phyloP scores from a whole-genome alignment of 2,329 filamentous ascomycete species.

The Graphiopsis chlorocephala region DNA sequence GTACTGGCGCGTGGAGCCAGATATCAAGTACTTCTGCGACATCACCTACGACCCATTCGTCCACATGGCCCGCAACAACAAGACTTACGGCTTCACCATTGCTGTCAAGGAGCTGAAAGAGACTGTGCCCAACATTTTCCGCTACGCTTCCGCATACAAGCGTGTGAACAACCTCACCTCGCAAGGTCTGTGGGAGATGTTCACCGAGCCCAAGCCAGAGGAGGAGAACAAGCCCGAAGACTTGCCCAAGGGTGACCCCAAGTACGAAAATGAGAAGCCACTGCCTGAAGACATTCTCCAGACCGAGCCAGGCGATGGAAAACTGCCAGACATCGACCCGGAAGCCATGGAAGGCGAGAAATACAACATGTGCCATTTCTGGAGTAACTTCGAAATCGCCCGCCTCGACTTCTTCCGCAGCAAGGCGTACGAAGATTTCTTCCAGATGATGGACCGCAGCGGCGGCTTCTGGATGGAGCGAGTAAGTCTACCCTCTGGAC shows the following conservation, averaged over 20 bases:
- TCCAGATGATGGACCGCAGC: conserved; percentile 97
- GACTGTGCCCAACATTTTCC: conserved; percentile 97
- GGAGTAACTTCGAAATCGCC: conserved; percentile 99
- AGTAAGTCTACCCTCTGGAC: conserved; percentile 60
- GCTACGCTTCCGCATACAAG: conserved; percentile 98
- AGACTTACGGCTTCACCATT: conserved; percentile 98
- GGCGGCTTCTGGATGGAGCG: conserved; percentile 99
- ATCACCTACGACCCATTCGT: conserved; percentile 98
- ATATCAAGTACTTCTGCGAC: conserved; percentile 99
- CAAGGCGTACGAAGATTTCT: conserved; percentile 96
- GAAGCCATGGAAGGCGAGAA: conserved; percentile 96
- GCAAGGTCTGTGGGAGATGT: conserved; percentile 98
- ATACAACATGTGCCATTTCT: conserved; percentile 99
- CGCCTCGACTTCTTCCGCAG: conserved; percentile 93
- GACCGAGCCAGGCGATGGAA: conserved; percentile 67
- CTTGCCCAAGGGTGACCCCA: conserved; percentile 50
- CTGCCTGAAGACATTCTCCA: conserved; percentile 79
- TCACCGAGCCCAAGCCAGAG: conserved; percentile 72
- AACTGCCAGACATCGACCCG: conserved; percentile 77
- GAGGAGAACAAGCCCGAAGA: conserved; percentile 51
- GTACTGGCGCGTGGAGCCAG: conserved; percentile 99
- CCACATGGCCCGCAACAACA: conserved; percentile 90
- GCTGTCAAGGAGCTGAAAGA: conserved; percentile 97
- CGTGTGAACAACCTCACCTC: conserved; percentile 85
- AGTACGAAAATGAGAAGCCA: conserved; percentile 63